Evolutionary conservation across 2,329 filamentous ascomycete species (phyloP).

Genomic region (Exophiala sp.): DNA sequence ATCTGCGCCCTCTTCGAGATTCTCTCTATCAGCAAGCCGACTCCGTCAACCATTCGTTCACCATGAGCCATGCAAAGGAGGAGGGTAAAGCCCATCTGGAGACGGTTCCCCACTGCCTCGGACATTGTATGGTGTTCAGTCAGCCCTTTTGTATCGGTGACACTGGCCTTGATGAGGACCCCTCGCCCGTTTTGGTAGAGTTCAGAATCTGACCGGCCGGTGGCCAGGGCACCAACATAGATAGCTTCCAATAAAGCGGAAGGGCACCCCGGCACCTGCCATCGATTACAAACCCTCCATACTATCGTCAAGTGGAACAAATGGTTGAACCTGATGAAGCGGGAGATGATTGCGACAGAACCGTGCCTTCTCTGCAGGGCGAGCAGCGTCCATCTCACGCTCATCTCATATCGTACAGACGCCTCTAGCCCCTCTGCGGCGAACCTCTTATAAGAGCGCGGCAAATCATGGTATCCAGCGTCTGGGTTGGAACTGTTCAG

Average conservation of each 20-base stretch:
- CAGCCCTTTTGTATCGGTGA: not conserved
- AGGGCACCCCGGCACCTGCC: not conserved
- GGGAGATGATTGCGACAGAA: constrained; percentile 1
- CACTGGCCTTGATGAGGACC: not conserved
- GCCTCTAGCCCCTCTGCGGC: not conserved
- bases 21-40: not conserved
- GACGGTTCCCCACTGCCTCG: not conserved
- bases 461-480: not conserved
- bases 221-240: not conserved
- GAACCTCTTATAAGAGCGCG: not conserved
- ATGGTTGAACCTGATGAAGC: not conserved
- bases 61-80: not conserved
- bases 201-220: not conserved
- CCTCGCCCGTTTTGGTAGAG: not conserved
- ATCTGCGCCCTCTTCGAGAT: constrained; percentile 9
- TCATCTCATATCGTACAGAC: not conserved
- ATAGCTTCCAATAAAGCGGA: not conserved
- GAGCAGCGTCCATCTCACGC: not conserved
- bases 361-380: not conserved
- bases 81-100: not conserved
- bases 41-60: not conserved
- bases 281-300: not conserved
- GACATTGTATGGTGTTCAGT: not conserved
- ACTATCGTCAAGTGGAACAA: not conserved
- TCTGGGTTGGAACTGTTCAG: not conserved